Evolutionary conservation across 2,329 filamentous ascomycete genomes (phyloP).

Genomic region (Fusarium denticulatum): DNA sequence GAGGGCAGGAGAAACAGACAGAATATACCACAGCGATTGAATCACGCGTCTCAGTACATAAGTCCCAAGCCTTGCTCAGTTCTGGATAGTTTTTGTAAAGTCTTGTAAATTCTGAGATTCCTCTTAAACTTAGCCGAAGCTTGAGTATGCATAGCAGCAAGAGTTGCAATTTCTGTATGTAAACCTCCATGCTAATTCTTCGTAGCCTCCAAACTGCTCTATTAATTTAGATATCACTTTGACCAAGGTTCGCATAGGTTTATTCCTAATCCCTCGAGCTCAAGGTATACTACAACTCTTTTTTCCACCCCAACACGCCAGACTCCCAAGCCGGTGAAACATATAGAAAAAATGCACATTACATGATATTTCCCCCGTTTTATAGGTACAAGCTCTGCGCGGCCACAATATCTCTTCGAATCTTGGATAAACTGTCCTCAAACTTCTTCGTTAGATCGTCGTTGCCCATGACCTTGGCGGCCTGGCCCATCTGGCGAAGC

Average conservation of each 20-base stretch:
- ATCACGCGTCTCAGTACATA: neutral
- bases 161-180: neutral
- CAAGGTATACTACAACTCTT: constrained; percentile 22
- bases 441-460: constrained; percentile 94
- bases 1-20: neutral
- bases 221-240: constrained; percentile 21
- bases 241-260: constrained; percentile 29
- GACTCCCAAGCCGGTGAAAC: constrained; percentile 39
- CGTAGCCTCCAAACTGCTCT: neutral
- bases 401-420: constrained; percentile 92
- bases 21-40: neutral
- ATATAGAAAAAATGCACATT: constrained; percentile 37
- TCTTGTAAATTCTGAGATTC: neutral
- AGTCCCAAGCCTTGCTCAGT: neutral
- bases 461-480: constrained; percentile 97
- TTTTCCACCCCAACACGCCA: constrained; percentile 35
- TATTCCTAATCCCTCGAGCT: constrained; percentile 28
- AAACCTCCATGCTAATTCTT: neutral
- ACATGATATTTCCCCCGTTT: neutral
- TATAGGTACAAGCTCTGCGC: constrained; percentile 93
- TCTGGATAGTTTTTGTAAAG: neutral
- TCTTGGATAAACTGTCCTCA: constrained; percentile 83
- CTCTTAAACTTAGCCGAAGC: neutral
- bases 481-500: constrained; percentile 93
- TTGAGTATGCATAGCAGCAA: rapidly evolving